A percentile compares a stretch with the other conserved stretches of the same genome.
phyloP scores from a whole-genome alignment of 441 rosid species.

The Hura crepitans region DNA sequence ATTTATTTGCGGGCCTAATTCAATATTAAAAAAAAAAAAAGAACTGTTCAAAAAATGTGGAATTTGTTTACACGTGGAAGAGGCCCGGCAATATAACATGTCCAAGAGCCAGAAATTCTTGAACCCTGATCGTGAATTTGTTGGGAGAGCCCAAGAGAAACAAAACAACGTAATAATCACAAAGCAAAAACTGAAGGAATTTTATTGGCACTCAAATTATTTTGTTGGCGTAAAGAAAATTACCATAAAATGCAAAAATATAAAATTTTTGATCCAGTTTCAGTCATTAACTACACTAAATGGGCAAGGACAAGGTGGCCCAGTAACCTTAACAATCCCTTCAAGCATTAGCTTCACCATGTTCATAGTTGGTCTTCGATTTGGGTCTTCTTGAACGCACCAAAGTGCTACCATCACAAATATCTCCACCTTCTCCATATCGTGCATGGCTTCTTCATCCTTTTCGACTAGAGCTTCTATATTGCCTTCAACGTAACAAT shows the following conservation, averaged over 20 bases:
- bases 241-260: neutral
- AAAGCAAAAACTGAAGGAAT: no score
- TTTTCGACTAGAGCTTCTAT: conserved; percentile 27
- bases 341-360: conserved; percentile 39
- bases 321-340: conserved; percentile 26
- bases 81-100: no score
- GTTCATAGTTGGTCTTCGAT: conserved; percentile 40
- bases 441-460: conserved; percentile 39
- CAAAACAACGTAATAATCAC: no score
- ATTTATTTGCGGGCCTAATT: no score
- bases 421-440: conserved; percentile 33
- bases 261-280: neutral
- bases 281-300: neutral
- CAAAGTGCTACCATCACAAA: conserved; percentile 46
- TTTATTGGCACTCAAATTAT: no score
- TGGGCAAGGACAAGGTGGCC: conserved; percentile 20
- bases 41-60: neutral
- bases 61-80: no score
- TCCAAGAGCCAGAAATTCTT: no score
- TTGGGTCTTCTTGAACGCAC: conserved; percentile 52
- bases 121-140: no score
- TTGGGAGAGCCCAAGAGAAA: no score
- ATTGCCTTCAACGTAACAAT: conserved; percentile 26
- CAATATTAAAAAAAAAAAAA: no score
- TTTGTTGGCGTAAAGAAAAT: no score